Conservation (phyloP, 495 filamentous ascomycete species). For the Recurvomyces mirabilis region DNA sequence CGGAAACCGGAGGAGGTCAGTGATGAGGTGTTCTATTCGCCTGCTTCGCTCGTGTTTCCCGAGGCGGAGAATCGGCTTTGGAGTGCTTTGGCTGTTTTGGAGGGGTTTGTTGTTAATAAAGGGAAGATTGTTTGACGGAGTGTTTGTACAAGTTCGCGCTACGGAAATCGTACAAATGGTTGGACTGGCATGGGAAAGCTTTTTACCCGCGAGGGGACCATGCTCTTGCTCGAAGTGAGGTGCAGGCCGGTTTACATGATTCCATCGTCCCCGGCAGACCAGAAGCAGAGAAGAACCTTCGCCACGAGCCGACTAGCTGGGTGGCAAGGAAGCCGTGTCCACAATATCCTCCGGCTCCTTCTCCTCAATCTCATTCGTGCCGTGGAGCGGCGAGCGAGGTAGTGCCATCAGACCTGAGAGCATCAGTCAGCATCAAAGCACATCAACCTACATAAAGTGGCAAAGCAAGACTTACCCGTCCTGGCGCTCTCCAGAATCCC, state of each 20-base stretch:
- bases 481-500: constrained; percentile 91
- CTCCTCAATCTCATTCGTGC: constrained; percentile 55
- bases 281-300: too few species aligned
- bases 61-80: constrained; percentile 93
- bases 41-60: constrained; percentile 71
- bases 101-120: constrained; percentile 84
- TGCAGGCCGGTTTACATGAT: too few species aligned
- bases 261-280: too few species aligned
- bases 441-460: too few species aligned
- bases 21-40: constrained; percentile 86
- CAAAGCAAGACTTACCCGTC: constrained; percentile 48
- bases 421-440: too few species aligned
- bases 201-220: too few species aligned
- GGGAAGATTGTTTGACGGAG: constrained; percentile 50
- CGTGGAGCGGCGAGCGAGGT: constrained; percentile 78
- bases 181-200: too few species aligned
- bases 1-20: constrained; percentile 86
- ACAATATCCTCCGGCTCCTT: constrained; percentile 88
- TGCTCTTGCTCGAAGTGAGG: too few species aligned
- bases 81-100: constrained; percentile 72
- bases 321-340: constrained; percentile 83
- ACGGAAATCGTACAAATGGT: too few species aligned
- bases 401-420: constrained; percentile 79
- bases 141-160: too few species aligned
- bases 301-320: constrained; percentile 68